Percentiles rank a stretch among this genome's conserved stretches.
Conservation (phyloP, 495 filamentous ascomycete species). For the Podospora didyma region DNA sequence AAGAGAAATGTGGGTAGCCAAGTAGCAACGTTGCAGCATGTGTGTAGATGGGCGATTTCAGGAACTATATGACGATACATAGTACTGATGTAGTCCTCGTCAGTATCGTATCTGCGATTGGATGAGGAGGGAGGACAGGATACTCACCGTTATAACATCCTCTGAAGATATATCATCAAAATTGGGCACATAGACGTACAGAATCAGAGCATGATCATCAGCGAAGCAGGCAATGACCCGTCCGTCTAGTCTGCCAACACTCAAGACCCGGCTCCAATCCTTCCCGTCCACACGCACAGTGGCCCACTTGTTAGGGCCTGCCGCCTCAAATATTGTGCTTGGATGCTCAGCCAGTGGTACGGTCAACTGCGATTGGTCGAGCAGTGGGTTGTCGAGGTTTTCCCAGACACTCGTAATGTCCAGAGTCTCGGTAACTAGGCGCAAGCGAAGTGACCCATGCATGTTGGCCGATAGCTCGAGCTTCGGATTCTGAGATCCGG, state of each 20-base stretch:
- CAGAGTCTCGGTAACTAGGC: slow-evolving; percentile 72
- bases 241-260: slow-evolving; percentile 81
- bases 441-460: slow-evolving; percentile 76
- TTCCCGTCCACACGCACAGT: slow-evolving; percentile 83
- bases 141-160: slow-evolving; percentile 73
- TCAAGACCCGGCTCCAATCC: slow-evolving; percentile 87
- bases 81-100: slow-evolving; percentile 17
- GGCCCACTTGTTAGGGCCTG: slow-evolving; percentile 67
- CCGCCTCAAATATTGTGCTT: slow-evolving; percentile 61
- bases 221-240: slow-evolving; percentile 85
- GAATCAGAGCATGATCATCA: slow-evolving; percentile 76
- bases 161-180: slow-evolving; percentile 61
- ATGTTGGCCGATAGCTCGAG: slow-evolving; percentile 84
- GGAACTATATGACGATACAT: slow-evolving; percentile 22
- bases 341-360: slow-evolving; percentile 69
- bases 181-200: slow-evolving; percentile 86
- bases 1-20: too few relatives aligned
- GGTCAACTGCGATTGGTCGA: slow-evolving; percentile 68
- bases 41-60: not conserved
- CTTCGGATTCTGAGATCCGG: slow-evolving; percentile 46
- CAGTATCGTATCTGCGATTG: not conserved
- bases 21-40: not conserved
- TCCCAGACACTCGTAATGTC: slow-evolving; percentile 79
- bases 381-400: slow-evolving; percentile 74
- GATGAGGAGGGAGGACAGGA: not conserved